These are phyloP conservation scores for Microcos paniculata DNA, from an alignment of 345 rosid species.

Conservation along the genomic window DNA sequence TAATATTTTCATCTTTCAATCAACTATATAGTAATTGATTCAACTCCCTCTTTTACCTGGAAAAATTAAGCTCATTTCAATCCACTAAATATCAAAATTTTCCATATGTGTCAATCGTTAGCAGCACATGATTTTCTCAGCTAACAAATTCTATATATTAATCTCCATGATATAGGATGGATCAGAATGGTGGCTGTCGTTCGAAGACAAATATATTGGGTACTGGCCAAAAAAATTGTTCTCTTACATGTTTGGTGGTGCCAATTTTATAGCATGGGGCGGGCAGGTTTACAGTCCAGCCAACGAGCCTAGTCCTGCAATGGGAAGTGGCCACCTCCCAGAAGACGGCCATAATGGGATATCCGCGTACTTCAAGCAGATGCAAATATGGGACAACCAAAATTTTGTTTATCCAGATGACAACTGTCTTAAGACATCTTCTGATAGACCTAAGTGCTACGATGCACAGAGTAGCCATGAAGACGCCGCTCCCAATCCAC, in stretches of 20 bases:
- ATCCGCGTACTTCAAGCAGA: constrained; percentile 3
- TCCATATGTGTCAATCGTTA: no score
- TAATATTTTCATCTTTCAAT: no score
- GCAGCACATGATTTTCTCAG: no score
- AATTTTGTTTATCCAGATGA: background rate
- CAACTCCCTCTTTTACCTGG: no score
- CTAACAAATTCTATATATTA: no score
- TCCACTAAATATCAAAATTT: no score
- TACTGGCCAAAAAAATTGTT: constrained; percentile 32
- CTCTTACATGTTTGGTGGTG: constrained; percentile 12
- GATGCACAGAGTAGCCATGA: background rate
- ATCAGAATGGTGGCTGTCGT: constrained; percentile 30
- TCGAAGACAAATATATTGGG: constrained; percentile 14
- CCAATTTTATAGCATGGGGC: background rate
- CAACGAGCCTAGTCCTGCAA: background rate
- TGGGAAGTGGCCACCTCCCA: constrained; percentile 8
- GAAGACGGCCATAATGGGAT: background rate
- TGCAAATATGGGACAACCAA: background rate
- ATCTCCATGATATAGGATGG: constrained; percentile 26
- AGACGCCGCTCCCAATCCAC: background rate
- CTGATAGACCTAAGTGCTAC: background rate
- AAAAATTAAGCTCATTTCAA: no score
- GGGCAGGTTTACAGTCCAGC: background rate
- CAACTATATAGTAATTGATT: no score
- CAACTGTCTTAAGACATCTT: background rate